Percentiles rank a stretch among this genome's conserved stretches.
Evolutionary conservation across 2,329 filamentous ascomycete species (phyloP).

Genomic region (Penicillium paneum): DNA sequence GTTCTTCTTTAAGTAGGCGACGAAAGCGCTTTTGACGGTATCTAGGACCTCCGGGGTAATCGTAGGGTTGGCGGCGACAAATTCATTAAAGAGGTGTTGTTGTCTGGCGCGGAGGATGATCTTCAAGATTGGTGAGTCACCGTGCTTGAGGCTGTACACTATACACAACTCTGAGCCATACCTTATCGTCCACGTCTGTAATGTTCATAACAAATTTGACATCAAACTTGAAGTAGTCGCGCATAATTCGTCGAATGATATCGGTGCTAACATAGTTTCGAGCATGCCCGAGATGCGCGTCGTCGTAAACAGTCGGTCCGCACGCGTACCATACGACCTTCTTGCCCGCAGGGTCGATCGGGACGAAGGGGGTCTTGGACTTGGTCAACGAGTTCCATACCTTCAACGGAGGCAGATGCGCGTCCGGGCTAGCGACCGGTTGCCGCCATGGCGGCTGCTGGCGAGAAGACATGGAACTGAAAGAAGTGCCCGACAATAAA

Average conservation of each 20-base stretch:
- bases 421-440: conserved; percentile 33
- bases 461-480: conserved; percentile 32
- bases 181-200: conserved; percentile 78
- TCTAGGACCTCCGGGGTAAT: conserved; percentile 47
- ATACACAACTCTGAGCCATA: conserved; percentile 26
- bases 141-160: background rate
- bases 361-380: conserved; percentile 69
- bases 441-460: conserved; percentile 48
- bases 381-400: conserved; percentile 79
- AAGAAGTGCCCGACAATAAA: conserved; percentile 12
- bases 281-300: conserved; percentile 77
- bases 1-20: conserved; percentile 66
- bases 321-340: conserved; percentile 85
- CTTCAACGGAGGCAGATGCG: conserved; percentile 57
- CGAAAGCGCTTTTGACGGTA: conserved; percentile 52
- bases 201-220: conserved; percentile 92
- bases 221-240: conserved; percentile 77
- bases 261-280: conserved; percentile 90
- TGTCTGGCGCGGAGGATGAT: conserved; percentile 68
- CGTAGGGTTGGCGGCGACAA: conserved; percentile 53
- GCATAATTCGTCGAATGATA: conserved; percentile 77
- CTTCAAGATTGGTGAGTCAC: conserved; percentile 33
- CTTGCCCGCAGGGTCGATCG: conserved; percentile 63
- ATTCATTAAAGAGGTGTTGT: conserved; percentile 71
- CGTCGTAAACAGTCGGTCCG: conserved; percentile 81